Conservation (phyloP, 257 asterid species). For the Anisodus acutangulus region DNA sequence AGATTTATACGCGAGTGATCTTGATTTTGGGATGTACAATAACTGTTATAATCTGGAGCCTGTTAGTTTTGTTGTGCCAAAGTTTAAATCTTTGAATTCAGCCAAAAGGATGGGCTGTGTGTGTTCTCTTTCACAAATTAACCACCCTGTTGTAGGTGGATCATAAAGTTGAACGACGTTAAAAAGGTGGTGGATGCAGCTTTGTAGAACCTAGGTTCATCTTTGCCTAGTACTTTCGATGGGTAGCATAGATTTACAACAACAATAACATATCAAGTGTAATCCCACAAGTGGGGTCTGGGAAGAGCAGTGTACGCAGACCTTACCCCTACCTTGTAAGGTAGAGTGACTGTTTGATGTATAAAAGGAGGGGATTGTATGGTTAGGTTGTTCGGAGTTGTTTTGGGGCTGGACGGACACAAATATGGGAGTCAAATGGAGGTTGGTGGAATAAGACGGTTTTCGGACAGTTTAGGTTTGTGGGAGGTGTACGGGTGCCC, state of each 20-base stretch:
- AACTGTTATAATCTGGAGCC: neutral
- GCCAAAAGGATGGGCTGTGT: neutral
- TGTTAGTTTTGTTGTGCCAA: slow-evolving; percentile 2
- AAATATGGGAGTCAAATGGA: too few relatives aligned
- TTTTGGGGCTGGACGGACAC: too few relatives aligned
- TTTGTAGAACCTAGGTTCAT: neutral
- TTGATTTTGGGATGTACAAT: neutral
- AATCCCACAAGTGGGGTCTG: too few relatives aligned
- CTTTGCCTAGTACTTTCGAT: neutral
- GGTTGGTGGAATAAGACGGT: too few relatives aligned
- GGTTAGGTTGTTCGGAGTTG: too few relatives aligned
- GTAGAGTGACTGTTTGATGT: too few relatives aligned
- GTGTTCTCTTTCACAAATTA: neutral
- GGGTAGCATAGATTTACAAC: neutral
- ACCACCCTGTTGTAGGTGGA: slow-evolving; percentile 10
- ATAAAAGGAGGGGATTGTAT: too few relatives aligned
- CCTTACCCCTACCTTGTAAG: too few relatives aligned
- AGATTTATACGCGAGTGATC: neutral
- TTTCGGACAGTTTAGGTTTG: too few relatives aligned
- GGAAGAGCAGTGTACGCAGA: too few relatives aligned
- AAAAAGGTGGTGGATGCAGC: neutral
- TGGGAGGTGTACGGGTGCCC: too few relatives aligned
- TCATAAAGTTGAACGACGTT: neutral
- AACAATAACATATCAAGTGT: too few relatives aligned
- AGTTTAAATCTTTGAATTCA: neutral